Evolutionary conservation across 192 early-diverging fungal species (phyloP).

Genomic region (Podila epicladia): DNA sequence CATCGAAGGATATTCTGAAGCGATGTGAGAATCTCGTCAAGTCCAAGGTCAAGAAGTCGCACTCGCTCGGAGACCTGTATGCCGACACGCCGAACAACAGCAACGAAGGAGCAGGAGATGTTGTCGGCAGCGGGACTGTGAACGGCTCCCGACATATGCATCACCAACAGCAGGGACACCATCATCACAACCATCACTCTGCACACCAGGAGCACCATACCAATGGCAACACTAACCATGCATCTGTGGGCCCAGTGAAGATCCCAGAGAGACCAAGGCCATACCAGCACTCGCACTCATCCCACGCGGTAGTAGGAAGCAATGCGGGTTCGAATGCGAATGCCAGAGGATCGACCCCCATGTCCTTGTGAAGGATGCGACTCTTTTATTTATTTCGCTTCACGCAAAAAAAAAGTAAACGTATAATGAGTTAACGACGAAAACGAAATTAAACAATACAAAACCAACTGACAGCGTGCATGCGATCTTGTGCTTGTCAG

Average conservation of each 20-base stretch:
- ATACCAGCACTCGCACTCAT: constrained; percentile 47
- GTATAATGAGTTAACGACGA: not conserved
- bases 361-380: constrained; percentile 19
- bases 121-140: not conserved
- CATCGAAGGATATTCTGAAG: constrained; percentile 63
- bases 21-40: constrained; percentile 60
- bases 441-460: not conserved
- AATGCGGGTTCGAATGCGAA: not conserved
- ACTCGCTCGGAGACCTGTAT: constrained; percentile 47
- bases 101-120: not conserved
- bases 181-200: constrained; percentile 8
- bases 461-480: too few relatives aligned
- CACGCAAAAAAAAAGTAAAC: not conserved
- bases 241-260: constrained; percentile 14
- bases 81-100: constrained; percentile 12
- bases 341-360: constrained; percentile 41
- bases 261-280: constrained; percentile 48
- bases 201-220: constrained; percentile 1
- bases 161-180: not conserved
- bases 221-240: not conserved
- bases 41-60: constrained; percentile 55
- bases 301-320: constrained; percentile 22
- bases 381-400: too few relatives aligned
- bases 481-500: too few relatives aligned
- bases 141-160: constrained; percentile 2